A percentile compares a stretch with the other conserved stretches of the same genome.
Evolutionary conservation across 768 basidiomycete species (phyloP).

Genomic region (Suillus fuscotomentosus): DNA sequence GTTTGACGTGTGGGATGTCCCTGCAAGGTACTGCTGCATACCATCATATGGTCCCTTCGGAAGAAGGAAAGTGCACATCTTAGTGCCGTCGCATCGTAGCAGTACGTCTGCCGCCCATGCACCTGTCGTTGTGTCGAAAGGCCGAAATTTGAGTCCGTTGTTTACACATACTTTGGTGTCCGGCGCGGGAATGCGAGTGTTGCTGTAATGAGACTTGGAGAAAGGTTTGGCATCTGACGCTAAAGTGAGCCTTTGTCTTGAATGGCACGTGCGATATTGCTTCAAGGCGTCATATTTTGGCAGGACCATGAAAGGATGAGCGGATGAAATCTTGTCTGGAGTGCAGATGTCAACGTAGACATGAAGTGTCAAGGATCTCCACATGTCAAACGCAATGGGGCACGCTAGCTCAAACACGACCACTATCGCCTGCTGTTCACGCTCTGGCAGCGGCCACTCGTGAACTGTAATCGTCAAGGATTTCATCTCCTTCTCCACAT

Average conservation of each 20-base stretch:
- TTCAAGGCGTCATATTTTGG: slow-evolving; percentile 12
- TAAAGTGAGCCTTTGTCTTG: slow-evolving; percentile 20
- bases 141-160: slow-evolving; percentile 31
- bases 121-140: slow-evolving; percentile 27
- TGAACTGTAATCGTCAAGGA: slow-evolving; percentile 33
- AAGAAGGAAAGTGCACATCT: slow-evolving; percentile 33
- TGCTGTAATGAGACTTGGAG: slow-evolving; percentile 14
- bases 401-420: slow-evolving; percentile 44
- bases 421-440: slow-evolving; percentile 19
- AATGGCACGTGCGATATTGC: slow-evolving; percentile 16
- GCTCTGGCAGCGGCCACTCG: slow-evolving; percentile 47
- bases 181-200: slow-evolving; percentile 13
- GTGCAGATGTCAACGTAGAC: slow-evolving; percentile 38
- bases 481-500: slow-evolving; percentile 15
- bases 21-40: slow-evolving; percentile 35
- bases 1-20: slow-evolving; percentile 41
- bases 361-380: slow-evolving; percentile 41
- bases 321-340: background rate
- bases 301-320: slow-evolving; percentile 16
- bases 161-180: slow-evolving; percentile 27
- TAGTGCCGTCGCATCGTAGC: background rate
- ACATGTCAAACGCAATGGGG: slow-evolving; percentile 40
- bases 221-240: slow-evolving; percentile 24
- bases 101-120: slow-evolving; percentile 18
- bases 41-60: slow-evolving; percentile 29